Conservation (phyloP, 2,329 filamentous ascomycete genomes). For the Xenosphaeropsis pyriputrescens region DNA sequence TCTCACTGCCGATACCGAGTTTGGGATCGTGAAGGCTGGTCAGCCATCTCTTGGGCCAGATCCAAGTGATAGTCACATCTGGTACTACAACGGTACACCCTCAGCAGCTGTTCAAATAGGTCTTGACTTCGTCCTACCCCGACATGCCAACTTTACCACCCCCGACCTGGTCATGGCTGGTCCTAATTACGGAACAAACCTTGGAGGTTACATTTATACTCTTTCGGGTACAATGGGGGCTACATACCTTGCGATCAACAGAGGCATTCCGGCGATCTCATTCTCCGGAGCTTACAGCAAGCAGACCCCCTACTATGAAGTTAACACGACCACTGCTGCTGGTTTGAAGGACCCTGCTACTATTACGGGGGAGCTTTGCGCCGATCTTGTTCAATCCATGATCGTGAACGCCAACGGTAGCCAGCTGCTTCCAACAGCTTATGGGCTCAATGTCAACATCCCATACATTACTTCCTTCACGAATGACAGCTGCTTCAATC, state of each 20-base stretch:
- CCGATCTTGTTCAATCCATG: constrained; percentile 28
- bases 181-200: constrained; percentile 38
- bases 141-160: constrained; percentile 28
- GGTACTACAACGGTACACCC: constrained; percentile 46
- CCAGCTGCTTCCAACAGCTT: constrained; percentile 28
- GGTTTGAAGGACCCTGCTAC: constrained; percentile 24
- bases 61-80: constrained; percentile 35
- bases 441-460: constrained; percentile 36
- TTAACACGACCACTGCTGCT: constrained; percentile 20
- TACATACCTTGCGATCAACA: constrained; percentile 31
- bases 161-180: constrained; percentile 39
- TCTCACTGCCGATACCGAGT: constrained; percentile 26
- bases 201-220: constrained; percentile 37
- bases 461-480: constrained; percentile 24
- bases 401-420: constrained; percentile 20
- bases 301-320: constrained; percentile 26
- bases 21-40: constrained; percentile 27
- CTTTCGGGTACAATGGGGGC: constrained; percentile 34
- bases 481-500: constrained; percentile 23
- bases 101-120: constrained; percentile 39
- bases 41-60: constrained; percentile 33
- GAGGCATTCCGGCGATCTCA: constrained; percentile 33
- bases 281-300: constrained; percentile 27
- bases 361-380: constrained; percentile 24
- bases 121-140: constrained; percentile 38